phyloP scores from a whole-genome alignment of 139 green algal species.

The Chlamydomonas sphaeroides region DNA sequence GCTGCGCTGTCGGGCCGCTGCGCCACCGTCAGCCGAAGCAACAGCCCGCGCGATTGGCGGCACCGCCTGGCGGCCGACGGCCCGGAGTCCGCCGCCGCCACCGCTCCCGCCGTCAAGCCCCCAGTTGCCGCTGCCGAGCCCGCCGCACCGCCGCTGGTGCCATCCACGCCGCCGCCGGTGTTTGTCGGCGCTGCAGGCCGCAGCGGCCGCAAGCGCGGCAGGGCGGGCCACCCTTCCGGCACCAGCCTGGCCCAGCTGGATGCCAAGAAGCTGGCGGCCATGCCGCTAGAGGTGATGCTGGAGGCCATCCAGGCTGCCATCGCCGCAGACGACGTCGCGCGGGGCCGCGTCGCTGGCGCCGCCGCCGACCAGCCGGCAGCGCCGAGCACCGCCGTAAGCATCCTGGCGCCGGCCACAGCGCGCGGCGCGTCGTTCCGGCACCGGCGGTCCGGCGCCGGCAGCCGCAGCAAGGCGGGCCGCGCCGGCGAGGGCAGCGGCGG shows the following conservation, averaged over 20 bases:
- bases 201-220: conserved; percentile 24
- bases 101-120: no score
- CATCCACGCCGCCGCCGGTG: no score
- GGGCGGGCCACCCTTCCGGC: background rate
- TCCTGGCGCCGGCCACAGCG: background rate
- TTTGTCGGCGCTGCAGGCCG: no score
- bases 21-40: no score
- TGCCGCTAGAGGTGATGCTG: conserved; percentile 40
- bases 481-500: background rate
- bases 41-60: no score
- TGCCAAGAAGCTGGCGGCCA: conserved; percentile 5
- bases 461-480: background rate
- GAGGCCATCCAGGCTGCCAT: conserved; percentile 24
- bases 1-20: no score
- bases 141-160: no score
- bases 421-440: background rate
- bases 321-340: background rate
- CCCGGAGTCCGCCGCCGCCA: no score
- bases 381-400: background rate
- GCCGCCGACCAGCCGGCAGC: background rate
- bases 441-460: background rate
- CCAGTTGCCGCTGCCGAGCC: no score
- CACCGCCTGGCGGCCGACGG: no score
- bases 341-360: background rate
- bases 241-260: conserved; percentile 11